phyloP scores from a whole-genome alignment of 306 rosid species.

The Dalbergia oliveri region DNA sequence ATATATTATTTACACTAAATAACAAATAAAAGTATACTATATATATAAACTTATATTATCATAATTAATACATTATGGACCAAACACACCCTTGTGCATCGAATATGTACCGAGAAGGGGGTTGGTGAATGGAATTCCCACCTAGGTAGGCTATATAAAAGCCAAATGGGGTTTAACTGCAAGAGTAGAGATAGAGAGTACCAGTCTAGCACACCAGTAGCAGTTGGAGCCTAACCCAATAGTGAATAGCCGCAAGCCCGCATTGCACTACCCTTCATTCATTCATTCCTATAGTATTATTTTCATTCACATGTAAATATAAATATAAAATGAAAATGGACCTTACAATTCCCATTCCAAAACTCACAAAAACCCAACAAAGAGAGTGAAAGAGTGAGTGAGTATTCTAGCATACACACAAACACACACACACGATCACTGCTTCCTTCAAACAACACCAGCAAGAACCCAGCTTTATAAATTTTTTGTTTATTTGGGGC shows the following conservation, averaged over 20 bases:
- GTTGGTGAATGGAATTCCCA: conserved; percentile 4
- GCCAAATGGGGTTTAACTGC: background rate
- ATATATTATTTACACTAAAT: no score
- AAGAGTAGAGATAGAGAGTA: background rate
- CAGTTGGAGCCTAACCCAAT: conserved; percentile 28
- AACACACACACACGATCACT: background rate
- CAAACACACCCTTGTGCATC: no score
- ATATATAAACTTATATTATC: no score
- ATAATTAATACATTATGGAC: no score
- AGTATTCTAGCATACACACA: background rate
- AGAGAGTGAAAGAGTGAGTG: background rate
- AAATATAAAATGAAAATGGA: background rate
- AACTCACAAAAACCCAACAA: conserved; percentile 36
- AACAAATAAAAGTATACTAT: no score
- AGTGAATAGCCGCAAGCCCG: background rate
- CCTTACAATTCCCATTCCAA: conserved; percentile 18
- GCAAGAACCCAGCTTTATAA: background rate
- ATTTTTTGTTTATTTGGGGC: background rate
- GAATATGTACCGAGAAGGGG: background rate
- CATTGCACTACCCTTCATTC: background rate
- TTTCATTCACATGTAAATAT: no score
- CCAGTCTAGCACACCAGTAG: background rate
- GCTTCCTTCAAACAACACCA: background rate
- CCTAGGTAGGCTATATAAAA: conserved; percentile 9
- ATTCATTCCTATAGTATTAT: no score